phyloP scores from a whole-genome alignment of 768 basidiomycete species.

The Xerocomus potaroensis region DNA sequence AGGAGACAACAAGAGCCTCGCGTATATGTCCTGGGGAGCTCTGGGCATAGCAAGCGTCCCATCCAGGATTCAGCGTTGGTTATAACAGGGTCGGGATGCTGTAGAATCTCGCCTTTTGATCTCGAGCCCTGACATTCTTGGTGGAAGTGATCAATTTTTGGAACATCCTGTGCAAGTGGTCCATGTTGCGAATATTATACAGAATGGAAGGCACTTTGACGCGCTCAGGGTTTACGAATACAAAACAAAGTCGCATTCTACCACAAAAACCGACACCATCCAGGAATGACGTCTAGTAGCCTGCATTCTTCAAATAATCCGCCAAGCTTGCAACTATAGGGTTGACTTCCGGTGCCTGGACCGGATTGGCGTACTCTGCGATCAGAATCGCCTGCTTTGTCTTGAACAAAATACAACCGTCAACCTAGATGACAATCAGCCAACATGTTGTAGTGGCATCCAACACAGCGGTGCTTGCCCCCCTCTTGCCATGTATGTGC shows the following conservation, averaged over 20 bases:
- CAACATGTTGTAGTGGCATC: background rate
- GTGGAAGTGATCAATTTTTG: too few relatives aligned
- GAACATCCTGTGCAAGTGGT: too few relatives aligned
- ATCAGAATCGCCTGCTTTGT: constrained; percentile 81
- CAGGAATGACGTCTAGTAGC: constrained; percentile 39
- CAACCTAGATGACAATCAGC: constrained; percentile 43
- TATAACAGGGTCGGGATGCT: too few relatives aligned
- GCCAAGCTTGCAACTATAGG: constrained; percentile 62
- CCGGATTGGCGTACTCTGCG: constrained; percentile 62
- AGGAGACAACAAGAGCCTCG: too few relatives aligned
- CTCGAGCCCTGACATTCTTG: too few relatives aligned
- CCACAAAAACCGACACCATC: background rate
- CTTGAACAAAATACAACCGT: constrained; percentile 71
- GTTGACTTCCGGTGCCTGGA: constrained; percentile 62
- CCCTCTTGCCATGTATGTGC: constrained; percentile 74
- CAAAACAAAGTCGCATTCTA: background rate
- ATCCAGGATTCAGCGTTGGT: too few relatives aligned
- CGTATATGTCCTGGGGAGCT: too few relatives aligned
- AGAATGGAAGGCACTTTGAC: too few relatives aligned
- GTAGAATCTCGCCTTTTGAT: too few relatives aligned
- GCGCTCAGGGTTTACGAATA: too few relatives aligned
- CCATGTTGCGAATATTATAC: too few relatives aligned
- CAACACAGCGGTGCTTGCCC: constrained; percentile 40
- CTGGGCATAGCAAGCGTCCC: too few relatives aligned
- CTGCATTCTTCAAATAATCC: constrained; percentile 65